phyloP scores from a whole-genome alignment of 768 basidiomycete species.

The Tulasnella sp. region DNA sequence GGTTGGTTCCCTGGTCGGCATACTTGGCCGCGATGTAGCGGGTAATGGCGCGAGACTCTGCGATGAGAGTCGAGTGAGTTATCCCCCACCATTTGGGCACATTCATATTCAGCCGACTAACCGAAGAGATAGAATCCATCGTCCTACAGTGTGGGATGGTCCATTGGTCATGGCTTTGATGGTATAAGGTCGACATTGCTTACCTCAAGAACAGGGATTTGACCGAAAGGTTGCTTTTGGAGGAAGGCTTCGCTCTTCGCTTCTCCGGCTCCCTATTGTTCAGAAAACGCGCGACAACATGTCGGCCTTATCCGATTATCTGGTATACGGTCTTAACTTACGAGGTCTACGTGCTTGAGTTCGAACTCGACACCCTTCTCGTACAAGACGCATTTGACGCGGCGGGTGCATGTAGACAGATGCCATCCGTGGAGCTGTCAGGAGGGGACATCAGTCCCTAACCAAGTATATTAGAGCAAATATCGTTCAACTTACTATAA shows the following conservation, averaged over 20 bases:
- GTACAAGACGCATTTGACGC: conserved; percentile 15
- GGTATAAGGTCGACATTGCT: not conserved
- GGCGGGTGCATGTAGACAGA: conserved; percentile 20
- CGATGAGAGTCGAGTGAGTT: not conserved
- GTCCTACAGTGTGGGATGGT: conserved; percentile 46
- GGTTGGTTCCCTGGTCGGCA: conserved; percentile 51
- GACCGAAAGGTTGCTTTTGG: conserved; percentile 64
- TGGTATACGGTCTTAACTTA: not conserved
- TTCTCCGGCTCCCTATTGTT: not conserved
- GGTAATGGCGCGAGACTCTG: conserved; percentile 62
- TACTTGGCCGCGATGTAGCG: conserved; percentile 64
- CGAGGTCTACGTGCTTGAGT: conserved; percentile 49
- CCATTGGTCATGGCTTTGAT: not conserved
- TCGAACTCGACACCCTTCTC: conserved; percentile 59
- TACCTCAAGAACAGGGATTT: conserved; percentile 59
- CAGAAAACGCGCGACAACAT: not conserved
- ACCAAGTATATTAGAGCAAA: not conserved
- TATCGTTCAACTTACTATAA: not conserved
- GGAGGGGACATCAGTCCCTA: not conserved
- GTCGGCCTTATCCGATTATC: not conserved
- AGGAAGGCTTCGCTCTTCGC: conserved; percentile 41
- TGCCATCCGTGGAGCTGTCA: conserved; percentile 13
- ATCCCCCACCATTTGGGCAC: not conserved
- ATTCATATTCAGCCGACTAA: conserved; percentile 49
- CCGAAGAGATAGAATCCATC: conserved; percentile 63